phyloP scores from a whole-genome alignment of 2,329 filamentous ascomycete genomes.

The Anthostomella pinea region DNA sequence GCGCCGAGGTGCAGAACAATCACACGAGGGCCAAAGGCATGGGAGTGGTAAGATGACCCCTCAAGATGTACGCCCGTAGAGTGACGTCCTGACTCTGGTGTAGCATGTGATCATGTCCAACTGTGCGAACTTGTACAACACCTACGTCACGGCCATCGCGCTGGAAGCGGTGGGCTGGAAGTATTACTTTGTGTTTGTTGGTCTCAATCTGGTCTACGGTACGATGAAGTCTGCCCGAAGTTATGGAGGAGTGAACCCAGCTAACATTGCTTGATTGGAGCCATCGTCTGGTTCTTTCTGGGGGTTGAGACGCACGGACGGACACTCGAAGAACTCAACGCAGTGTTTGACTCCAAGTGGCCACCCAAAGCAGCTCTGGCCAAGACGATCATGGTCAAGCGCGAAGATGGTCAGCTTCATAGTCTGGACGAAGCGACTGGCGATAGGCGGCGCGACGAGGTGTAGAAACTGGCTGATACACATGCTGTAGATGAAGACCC shows the following conservation, averaged over 20 bases:
- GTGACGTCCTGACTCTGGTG: neutral
- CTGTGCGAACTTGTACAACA: slow-evolving; percentile 32
- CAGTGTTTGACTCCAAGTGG: slow-evolving; percentile 37
- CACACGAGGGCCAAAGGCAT: slow-evolving; percentile 19
- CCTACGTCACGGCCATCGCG: slow-evolving; percentile 31
- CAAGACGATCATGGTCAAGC: slow-evolving; percentile 29
- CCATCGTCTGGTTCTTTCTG: slow-evolving; percentile 29
- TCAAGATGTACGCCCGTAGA: neutral
- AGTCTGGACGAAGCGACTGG: neutral
- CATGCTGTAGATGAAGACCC: too few species aligned
- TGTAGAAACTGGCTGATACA: too few species aligned
- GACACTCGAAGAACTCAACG: slow-evolving; percentile 44
- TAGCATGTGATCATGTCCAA: slow-evolving; percentile 29
- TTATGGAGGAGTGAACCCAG: too few species aligned
- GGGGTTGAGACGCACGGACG: slow-evolving; percentile 31
- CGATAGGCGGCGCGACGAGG: slow-evolving; percentile 92
- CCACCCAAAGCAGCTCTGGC: slow-evolving; percentile 37
- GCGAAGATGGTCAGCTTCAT: slow-evolving; percentile 11
- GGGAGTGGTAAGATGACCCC: slow-evolving; percentile 25
- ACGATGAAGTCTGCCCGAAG: too few species aligned
- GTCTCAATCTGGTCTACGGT: slow-evolving; percentile 29
- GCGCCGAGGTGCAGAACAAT: slow-evolving; percentile 14
- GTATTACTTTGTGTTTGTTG: slow-evolving; percentile 33
- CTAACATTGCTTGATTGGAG: too few species aligned
- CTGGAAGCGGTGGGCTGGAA: slow-evolving; percentile 31